A percentile compares a stretch with the other conserved stretches of the same genome.
Evolutionary conservation across 140 eudicot species (phyloP).

Genomic region (Erigeron philadelphicus): DNA sequence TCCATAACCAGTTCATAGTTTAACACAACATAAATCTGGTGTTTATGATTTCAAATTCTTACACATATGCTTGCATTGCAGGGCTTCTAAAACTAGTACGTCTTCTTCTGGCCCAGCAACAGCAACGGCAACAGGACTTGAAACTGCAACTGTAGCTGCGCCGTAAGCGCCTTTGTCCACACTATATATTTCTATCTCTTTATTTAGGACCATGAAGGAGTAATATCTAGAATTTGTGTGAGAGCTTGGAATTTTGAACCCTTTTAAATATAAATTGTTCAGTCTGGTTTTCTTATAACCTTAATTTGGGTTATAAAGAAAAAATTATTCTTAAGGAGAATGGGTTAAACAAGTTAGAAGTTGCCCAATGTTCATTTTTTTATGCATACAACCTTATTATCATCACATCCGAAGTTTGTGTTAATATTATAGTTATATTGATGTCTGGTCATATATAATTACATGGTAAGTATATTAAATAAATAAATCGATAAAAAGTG

Average conservation of each 20-base stretch:
- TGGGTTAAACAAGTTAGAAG: background rate
- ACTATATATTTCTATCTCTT: constrained; percentile 2
- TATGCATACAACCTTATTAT: background rate
- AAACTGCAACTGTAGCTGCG: constrained; percentile 28
- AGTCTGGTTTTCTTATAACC: background rate
- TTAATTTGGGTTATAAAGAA: background rate
- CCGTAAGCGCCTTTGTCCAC: constrained; percentile 32
- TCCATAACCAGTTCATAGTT: background rate
- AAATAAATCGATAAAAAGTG: background rate
- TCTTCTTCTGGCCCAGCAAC: constrained; percentile 45
- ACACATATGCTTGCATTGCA: constrained; percentile 24
- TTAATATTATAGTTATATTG: background rate
- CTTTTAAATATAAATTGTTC: background rate
- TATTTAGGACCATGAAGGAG: background rate
- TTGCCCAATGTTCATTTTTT: background rate
- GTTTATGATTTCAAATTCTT: constrained; percentile 10
- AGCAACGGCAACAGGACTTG: constrained; percentile 29
- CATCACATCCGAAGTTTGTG: background rate
- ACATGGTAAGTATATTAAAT: background rate
- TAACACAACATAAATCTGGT: background rate
- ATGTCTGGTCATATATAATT: background rate
- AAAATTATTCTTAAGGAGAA: background rate
- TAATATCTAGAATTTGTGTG: background rate
- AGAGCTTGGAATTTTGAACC: background rate
- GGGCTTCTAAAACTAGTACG: constrained; percentile 44